These are phyloP conservation scores for Penium margaritaceum DNA, from an alignment of 139 green algal genomes.

Conservation along the genomic window DNA sequence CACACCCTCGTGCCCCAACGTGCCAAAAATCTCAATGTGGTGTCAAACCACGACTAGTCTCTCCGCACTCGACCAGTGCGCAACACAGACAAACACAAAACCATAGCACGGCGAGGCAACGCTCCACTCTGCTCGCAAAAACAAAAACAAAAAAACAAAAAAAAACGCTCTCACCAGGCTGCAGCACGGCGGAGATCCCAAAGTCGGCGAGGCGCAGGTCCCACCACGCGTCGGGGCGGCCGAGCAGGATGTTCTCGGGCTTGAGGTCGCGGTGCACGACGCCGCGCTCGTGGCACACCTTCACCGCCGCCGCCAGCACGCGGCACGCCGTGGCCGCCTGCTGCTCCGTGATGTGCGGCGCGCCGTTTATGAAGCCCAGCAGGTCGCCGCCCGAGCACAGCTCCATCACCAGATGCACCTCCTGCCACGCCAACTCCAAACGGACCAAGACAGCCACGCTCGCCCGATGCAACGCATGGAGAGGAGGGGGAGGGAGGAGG, in stretches of 20 bases:
- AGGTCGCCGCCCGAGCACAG: constrained; percentile 73
- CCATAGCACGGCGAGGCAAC: too few relatives aligned
- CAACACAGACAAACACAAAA: too few relatives aligned
- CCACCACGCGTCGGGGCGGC: constrained; percentile 26
- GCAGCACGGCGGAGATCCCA: neutral
- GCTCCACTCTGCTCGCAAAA: too few relatives aligned
- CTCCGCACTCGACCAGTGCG: too few relatives aligned
- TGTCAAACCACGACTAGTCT: too few relatives aligned
- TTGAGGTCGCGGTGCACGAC: constrained; percentile 82
- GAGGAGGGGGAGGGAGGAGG: too few relatives aligned
- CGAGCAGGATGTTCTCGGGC: constrained; percentile 95
- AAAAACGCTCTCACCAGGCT: neutral
- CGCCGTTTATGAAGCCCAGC: constrained; percentile 83
- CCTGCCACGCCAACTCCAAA: too few relatives aligned
- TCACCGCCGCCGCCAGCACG: constrained; percentile 79
- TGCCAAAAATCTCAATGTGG: too few relatives aligned
- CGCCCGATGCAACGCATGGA: too few relatives aligned
- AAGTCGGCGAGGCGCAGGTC: neutral
- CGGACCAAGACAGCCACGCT: too few relatives aligned
- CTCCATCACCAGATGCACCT: constrained; percentile 27
- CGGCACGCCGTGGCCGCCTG: constrained; percentile 71
- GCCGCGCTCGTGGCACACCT: constrained; percentile 81
- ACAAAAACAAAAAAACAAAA: too few relatives aligned
- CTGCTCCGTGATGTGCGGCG: constrained; percentile 77
- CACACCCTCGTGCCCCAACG: too few relatives aligned